Conservation (phyloP, 129 eudicot genomes). For the Arctium minus region DNA sequence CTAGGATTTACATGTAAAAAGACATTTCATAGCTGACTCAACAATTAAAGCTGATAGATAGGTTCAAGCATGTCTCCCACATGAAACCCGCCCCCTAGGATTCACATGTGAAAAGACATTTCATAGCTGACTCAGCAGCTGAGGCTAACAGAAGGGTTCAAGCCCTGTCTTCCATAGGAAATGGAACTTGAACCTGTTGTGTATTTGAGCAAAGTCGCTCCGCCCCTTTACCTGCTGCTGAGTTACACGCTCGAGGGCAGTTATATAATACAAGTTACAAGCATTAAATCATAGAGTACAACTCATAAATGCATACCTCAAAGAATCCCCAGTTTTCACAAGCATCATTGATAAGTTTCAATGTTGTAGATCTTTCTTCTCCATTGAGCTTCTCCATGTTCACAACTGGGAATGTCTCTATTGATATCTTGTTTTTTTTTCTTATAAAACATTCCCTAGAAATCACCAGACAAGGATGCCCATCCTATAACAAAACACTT, state of each 20-base stretch:
- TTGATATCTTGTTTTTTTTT: slow-evolving; percentile 8
- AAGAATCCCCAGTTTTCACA: slow-evolving; percentile 98
- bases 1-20: neutral
- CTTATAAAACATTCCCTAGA: too few species aligned
- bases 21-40: neutral
- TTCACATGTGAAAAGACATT: neutral
- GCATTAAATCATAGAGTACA: neutral
- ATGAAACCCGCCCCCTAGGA: too few species aligned
- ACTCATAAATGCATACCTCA: slow-evolving; percentile 45
- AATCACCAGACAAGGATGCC: too few species aligned
- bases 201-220: neutral
- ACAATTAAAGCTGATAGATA: neutral
- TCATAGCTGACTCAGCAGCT: neutral
- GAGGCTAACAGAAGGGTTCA: neutral
- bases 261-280: neutral
- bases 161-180: neutral
- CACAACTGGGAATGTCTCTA: slow-evolving; percentile 72
- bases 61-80: neutral
- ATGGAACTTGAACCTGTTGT: neutral
- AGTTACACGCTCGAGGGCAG: too few species aligned
- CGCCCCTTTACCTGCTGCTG: neutral
- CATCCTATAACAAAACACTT: too few species aligned
- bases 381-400: slow-evolving; percentile 82
- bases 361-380: slow-evolving; percentile 69
- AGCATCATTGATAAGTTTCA: slow-evolving; percentile 80